Base-by-base conservation (phyloP, 2,329 filamentous ascomycete genomes). In the Colletotrichum graminicola region DNA sequence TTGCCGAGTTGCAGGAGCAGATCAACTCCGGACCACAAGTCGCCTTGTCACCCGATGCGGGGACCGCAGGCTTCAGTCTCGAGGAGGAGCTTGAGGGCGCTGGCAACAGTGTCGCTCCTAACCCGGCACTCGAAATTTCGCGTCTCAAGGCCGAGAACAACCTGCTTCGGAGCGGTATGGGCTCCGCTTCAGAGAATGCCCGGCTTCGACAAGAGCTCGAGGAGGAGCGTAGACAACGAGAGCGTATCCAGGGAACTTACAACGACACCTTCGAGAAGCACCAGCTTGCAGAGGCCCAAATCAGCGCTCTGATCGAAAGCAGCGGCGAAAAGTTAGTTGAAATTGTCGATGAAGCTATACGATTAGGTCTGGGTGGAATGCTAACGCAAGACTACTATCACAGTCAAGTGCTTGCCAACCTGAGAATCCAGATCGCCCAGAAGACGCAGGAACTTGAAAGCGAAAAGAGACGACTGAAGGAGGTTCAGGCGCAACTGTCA, bases 141-240 rank as follows among this genome's bases (percentile, higher is more conserved):
- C 85, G 89, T 43, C 81, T 92, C 59, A 89, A 87, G 76, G 87
- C 89, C 7, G 90, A 92, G 78, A 91, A 90, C 75, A 84, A 86
- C 45, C 78, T 91, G 10, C 80, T 91, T 16, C 86, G 86, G 71
- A 87, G 84, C 72, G 88, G 84, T 61, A 82, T 88, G 62, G 85
- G 84, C 12, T 86, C 85, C 10, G 84, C 85, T 10, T 86, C 87
- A 1, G 88, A 90, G 74, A 87, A 85, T 67, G 85, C 86, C 54
- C 81, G 84, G 54, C 80, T 91, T 56, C 84, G 88, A 39, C 82
- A 83, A 64, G 88, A 91, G 73, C 81, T 90, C 39, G 89, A 91
- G 59, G 84, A 87, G 68, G 80, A 86, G 67, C 86, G 84, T 66
- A 82, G 84, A 62, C 84, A 85, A 73, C 81, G 83, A 47, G 85